Evolutionary conservation across 1,284 basidiomycete species (phyloP).

Genomic region (Cystobasidium sp.): DNA sequence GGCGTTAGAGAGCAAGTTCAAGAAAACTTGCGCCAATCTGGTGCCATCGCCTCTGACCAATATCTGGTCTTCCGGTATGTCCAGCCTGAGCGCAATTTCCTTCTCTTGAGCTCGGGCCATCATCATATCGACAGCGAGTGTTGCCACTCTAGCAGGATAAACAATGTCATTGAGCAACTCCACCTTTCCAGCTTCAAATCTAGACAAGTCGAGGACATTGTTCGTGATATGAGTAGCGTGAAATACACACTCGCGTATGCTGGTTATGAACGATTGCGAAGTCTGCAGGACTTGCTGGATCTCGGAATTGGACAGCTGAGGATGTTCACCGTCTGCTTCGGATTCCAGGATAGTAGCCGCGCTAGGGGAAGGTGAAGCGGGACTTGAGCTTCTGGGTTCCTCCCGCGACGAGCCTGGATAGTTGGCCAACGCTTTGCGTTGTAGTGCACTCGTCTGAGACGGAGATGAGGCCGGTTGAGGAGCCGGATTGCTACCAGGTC

Average conservation of each 20-base stretch:
- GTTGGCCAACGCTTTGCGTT: background rate
- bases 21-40: constrained; percentile 41
- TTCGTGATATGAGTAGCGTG: constrained; percentile 42
- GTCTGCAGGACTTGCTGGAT: constrained; percentile 27
- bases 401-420: background rate
- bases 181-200: constrained; percentile 42
- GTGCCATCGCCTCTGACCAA: constrained; percentile 39
- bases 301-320: constrained; percentile 13
- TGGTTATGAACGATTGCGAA: constrained; percentile 38
- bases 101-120: constrained; percentile 45
- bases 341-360: constrained; percentile 6
- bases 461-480: background rate
- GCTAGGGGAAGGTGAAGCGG: constrained; percentile 14
- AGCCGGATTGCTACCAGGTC: background rate
- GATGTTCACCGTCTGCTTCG: constrained; percentile 13
- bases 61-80: constrained; percentile 38
- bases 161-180: constrained; percentile 39
- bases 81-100: constrained; percentile 46
- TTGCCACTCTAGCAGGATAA: constrained; percentile 35
- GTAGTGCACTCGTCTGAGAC: background rate
- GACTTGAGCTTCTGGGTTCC: background rate
- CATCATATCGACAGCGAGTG: constrained; percentile 42
- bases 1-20: constrained; percentile 44
- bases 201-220: constrained; percentile 37
- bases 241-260: constrained; percentile 39